A percentile compares a stretch with the other conserved stretches of the same genome.
Evolutionary conservation across 345 rosid species (phyloP).

Genomic region (Moricandia moricandioides): DNA sequence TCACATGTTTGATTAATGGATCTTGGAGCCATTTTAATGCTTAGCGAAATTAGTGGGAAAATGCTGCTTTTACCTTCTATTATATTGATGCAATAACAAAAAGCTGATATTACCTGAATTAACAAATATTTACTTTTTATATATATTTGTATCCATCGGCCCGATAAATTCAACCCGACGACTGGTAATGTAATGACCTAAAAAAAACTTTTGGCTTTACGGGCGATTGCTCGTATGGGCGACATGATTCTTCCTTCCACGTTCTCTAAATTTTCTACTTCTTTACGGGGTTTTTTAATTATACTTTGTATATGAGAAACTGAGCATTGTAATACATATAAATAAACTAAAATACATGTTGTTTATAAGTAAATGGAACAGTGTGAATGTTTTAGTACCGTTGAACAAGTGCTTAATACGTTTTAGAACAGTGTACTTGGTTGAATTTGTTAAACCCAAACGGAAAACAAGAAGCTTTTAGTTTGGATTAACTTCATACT

Average conservation of each 20-base stretch:
- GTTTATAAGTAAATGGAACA: neutral
- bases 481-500: neutral
- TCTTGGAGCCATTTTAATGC: neutral
- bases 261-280: conserved; percentile 13
- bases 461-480: neutral
- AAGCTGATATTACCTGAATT: neutral
- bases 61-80: neutral
- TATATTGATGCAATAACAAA: neutral
- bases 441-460: neutral
- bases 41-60: neutral
- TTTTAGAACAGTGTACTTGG: neutral
- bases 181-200: neutral
- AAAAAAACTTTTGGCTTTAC: neutral
- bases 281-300: neutral
- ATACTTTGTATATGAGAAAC: neutral
- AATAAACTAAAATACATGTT: neutral
- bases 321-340: neutral
- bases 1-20: conserved; percentile 4
- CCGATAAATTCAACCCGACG: neutral
- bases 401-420: neutral
- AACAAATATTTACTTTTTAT: neutral
- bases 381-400: neutral
- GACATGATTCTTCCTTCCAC: conserved; percentile 44
- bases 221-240: too few relatives aligned
- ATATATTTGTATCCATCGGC: neutral